Evolutionary conservation across 176 grass and related monocot genomes (phyloP), one percentile per base, ranked within the genome.

Genomic region (Oryza meridionalis): DNA sequence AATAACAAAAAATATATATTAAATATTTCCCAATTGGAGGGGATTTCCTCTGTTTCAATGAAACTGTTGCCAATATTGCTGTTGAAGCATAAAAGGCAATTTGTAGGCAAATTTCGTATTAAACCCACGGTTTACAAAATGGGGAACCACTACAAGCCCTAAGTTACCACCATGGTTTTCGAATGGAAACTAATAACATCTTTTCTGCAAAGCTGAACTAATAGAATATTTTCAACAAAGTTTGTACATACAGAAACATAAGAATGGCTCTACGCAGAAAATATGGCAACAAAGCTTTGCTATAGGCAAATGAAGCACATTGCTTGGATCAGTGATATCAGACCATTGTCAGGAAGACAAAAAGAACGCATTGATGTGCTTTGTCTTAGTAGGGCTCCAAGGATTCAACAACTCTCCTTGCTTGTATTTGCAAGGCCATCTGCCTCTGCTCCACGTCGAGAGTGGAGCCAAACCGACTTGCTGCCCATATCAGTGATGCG

Each of bases 401-500:
- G 27, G 87, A 95, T 70, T 98, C 96, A 3, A 96, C 87, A 46
- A 99, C 93, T 86, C 93, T 92, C 67, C 90, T 88, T 59, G 93
- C 96, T 73, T 99, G 96, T 77, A 99, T 99, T 51, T 94, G 88
- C 83, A 99, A 87, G 66, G 96, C 92, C 12, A 82, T 92, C 81
- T 96, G 93, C 80, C 93, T 96, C 82, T 99, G 91, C 74, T 96
- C 93, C 11, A 79, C 58, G 24, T 96, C 90, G 0, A 99, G 90
- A 19, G 96, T 99, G 77, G 93, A 99, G 63, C 96, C 93, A 21
- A 99, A 99, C 44, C 91, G 78, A 81, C 96, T 96, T 7, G 96
- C 96, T 21, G 91, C 96, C 96, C 96, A 96, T 75, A 96, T 83
- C 13, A 99, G 83, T 0, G 93, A 96, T 4, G 96, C 93, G 0